Percentiles rank a stretch among this genome's conserved stretches.
Conservation (phyloP, 495 filamentous ascomycete species). For the Penicillium arizonense region DNA sequence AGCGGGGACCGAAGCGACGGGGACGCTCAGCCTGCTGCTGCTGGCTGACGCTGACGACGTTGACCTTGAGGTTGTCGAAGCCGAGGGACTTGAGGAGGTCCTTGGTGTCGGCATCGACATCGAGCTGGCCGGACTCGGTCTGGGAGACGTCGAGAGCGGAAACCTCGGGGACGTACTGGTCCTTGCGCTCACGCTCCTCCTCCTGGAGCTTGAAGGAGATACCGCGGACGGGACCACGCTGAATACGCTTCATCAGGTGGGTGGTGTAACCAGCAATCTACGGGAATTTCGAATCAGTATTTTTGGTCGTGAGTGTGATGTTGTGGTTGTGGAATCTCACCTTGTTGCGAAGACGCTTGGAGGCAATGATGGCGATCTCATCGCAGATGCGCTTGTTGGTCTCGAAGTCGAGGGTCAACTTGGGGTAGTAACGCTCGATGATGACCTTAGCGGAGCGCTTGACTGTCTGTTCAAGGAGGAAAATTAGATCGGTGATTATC, state of each 20-base stretch:
- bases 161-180: conserved; percentile 99
- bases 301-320: neutral
- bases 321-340: conserved; percentile 43
- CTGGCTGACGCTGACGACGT: conserved; percentile 84
- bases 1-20: conserved; percentile 58
- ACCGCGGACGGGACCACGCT: conserved; percentile 97
- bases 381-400: conserved; percentile 99
- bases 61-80: conserved; percentile 96
- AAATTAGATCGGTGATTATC: conserved; percentile 14
- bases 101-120: conserved; percentile 96
- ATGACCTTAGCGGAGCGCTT: conserved; percentile 99
- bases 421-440: conserved; percentile 99
- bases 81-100: conserved; percentile 96
- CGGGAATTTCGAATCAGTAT: conserved; percentile 5
- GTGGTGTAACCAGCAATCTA: conserved; percentile 99
- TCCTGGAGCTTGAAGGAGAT: conserved; percentile 99
- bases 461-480: conserved; percentile 66
- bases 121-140: conserved; percentile 86
- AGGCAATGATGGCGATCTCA: conserved; percentile 99
- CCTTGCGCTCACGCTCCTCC: conserved; percentile 99
- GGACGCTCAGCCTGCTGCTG: conserved; percentile 79
- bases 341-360: conserved; percentile 98
- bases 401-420: conserved; percentile 99
- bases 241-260: conserved; percentile 91
- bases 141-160: conserved; percentile 97